Base-by-base conservation (phyloP, 2,329 filamentous ascomycete species). In the Pseudocercospora fijiensis region DNA sequence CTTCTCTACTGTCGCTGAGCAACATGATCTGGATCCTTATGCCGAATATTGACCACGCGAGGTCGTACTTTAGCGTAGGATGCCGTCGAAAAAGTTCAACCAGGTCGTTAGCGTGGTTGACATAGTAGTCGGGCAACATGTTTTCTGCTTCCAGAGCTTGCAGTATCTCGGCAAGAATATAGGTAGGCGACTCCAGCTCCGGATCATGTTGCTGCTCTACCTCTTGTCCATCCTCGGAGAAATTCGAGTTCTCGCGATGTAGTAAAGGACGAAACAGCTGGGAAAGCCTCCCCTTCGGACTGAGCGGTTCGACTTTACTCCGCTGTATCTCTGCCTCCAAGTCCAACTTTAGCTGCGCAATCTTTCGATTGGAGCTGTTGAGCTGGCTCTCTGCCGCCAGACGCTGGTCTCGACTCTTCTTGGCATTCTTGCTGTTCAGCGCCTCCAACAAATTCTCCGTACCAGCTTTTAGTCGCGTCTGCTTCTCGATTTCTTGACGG, bases 361-460 rank as follows among this genome's bases (percentile, higher is more conserved):
- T 80, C 75, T 88, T 88, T 65, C 85, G 83, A 77, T 96, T 98
- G 24, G 93, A 96, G 37, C 92, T 89, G 75, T 88, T 95, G 70
- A 99, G 83, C 80, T 99, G 95, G 57, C 90, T 90, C 80, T 99
- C 81, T n/a, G 82, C 81, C 67, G 80, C 76, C 56, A 78, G 72
- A 51, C 80, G 75, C 74, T 83, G 81, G 60, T 82, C 94, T 75
- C 93, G 96, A 67, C 90, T 90, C 76, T 98, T 94, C 79, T 98
- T 99, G 52, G 91, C 90, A 77, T 96, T 97, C 79, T 99, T 99
- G 51, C 88, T 86, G 76, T 97, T 92, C 69, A 99, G 81, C 11
- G 95, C 95, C 80, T 99, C 95, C 43, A 99, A 83, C 86, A 99
- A 88, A 76, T 99, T 99, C 81, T 99, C 95, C 63, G 94, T 97